Evolutionary conservation across 1,284 basidiomycete genomes (phyloP).

Genomic region (Retiboletus flavoniger): DNA sequence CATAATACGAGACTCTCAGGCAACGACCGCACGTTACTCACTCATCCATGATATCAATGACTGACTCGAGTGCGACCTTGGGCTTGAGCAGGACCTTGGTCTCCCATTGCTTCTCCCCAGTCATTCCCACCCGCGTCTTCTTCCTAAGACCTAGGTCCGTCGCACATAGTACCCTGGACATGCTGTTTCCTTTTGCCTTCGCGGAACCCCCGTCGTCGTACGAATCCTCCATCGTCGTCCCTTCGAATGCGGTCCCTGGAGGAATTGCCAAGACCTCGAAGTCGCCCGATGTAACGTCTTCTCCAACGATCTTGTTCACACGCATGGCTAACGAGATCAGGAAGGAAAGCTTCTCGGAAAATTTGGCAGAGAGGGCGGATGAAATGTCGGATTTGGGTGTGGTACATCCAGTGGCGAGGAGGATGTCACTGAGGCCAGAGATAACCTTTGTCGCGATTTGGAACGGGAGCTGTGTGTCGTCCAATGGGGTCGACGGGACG

Average conservation of each 20-base stretch:
- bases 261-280: constrained; percentile 32
- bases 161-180: constrained; percentile 31
- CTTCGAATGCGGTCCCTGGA: constrained; percentile 29
- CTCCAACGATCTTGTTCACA: constrained; percentile 34
- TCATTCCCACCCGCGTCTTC: constrained; percentile 25
- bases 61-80: constrained; percentile 35
- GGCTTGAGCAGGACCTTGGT: constrained; percentile 33
- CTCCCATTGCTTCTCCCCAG: constrained; percentile 35
- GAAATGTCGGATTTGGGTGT: constrained; percentile 19
- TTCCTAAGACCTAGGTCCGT: constrained; percentile 36
- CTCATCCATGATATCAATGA: constrained; percentile 37
- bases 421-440: constrained; percentile 30
- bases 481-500: constrained; percentile 22
- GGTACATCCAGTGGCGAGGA: constrained; percentile 30
- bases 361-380: constrained; percentile 25
- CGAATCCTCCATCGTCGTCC: constrained; percentile 32
- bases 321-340: constrained; percentile 28
- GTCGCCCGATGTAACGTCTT: constrained; percentile 36
- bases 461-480: constrained; percentile 24
- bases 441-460: constrained; percentile 25
- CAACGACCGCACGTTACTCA: constrained; percentile 6
- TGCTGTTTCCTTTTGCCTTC: neutral
- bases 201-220: constrained; percentile 28
- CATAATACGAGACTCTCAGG: neutral
- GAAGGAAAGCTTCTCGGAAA: constrained; percentile 31